A percentile compares a stretch with the other conserved stretches of the same genome.
phyloP scores from a whole-genome alignment of 352 stramenopile genomes.

The Phytophthora melonis region DNA sequence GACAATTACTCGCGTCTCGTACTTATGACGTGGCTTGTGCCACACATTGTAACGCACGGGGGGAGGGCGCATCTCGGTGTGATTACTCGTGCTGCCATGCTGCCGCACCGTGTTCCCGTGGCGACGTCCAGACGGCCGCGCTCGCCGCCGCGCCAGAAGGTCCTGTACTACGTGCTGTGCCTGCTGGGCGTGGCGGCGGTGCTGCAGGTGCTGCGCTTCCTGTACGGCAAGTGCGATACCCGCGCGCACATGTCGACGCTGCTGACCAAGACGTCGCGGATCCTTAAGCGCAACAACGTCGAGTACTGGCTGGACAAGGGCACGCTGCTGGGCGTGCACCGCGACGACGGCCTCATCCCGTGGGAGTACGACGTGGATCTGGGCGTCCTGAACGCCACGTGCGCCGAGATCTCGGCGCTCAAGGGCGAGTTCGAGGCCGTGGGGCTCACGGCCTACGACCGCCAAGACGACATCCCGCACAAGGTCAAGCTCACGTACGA shows the following conservation, averaged over 20 bases:
- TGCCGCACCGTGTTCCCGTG: slow-evolving; percentile 39
- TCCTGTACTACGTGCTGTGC: slow-evolving; percentile 42
- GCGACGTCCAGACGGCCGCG: slow-evolving; percentile 19
- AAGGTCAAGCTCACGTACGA: slow-evolving; percentile 89
- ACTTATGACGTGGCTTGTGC: slow-evolving; percentile 24
- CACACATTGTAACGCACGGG: slow-evolving; percentile 26
- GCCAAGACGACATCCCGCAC: slow-evolving; percentile 76
- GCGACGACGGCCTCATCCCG: slow-evolving; percentile 76
- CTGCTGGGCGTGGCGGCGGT: slow-evolving; percentile 35
- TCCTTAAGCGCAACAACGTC: slow-evolving; percentile 71
- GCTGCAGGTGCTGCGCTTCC: slow-evolving; percentile 61
- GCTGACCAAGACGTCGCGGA: slow-evolving; percentile 70
- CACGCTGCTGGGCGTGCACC: slow-evolving; percentile 74
- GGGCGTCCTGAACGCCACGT: slow-evolving; percentile 82
- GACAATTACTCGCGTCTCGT: slow-evolving; percentile 8
- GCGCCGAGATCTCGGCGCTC: slow-evolving; percentile 68
- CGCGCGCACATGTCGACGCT: slow-evolving; percentile 71
- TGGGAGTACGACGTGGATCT: slow-evolving; percentile 87
- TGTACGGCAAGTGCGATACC: slow-evolving; percentile 84
- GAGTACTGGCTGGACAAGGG: slow-evolving; percentile 90
- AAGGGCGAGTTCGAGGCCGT: slow-evolving; percentile 71
- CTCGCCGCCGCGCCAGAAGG: slow-evolving; percentile 28
- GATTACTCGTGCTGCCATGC: slow-evolving; percentile 34
- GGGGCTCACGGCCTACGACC: slow-evolving; percentile 74
- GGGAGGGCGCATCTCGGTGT: slow-evolving; percentile 2